These are phyloP conservation scores for Zygosaccharomyces bisporus DNA, from an alignment of 805 yeast species.

Conservation along the genomic window DNA sequence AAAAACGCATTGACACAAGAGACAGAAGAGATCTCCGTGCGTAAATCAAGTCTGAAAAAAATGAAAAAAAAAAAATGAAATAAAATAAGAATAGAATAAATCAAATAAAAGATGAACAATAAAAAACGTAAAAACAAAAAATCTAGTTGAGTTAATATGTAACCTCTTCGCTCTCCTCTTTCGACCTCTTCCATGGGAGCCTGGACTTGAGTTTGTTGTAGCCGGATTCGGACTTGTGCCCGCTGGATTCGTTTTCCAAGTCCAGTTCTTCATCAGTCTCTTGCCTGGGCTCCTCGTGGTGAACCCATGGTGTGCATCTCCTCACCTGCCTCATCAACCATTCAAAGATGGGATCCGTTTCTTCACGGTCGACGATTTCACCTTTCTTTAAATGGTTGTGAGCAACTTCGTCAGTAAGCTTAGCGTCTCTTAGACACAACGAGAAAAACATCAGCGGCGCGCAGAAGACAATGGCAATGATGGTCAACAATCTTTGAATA, in stretches of 20 bases:
- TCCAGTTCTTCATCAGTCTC: not conserved
- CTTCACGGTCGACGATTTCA: constrained; percentile 20
- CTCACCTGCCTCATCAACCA: constrained; percentile 13
- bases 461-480: constrained; percentile 37
- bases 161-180: not conserved
- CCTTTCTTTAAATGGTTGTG: constrained; percentile 30
- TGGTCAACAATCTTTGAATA: constrained; percentile 55
- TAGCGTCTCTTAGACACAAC: constrained; percentile 28
- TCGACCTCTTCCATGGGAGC: constrained; percentile 1
- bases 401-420: constrained; percentile 27
- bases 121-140: not conserved
- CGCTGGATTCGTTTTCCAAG: not conserved
- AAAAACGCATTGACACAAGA: not conserved
- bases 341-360: constrained; percentile 23
- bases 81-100: not conserved
- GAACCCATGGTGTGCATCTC: constrained; percentile 1
- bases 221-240: not conserved
- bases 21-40: not conserved
- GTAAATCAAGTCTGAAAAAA: not conserved
- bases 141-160: not conserved
- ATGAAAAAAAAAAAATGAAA: not conserved
- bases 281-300: not conserved
- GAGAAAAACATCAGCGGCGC: constrained; percentile 28
- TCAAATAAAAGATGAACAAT: not conserved
- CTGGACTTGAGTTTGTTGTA: not conserved